Percentiles rank a stretch among this genome's conserved stretches.
These are phyloP conservation scores for Centella asiatica DNA, from an alignment of 129 eudicot species.

Conservation along the genomic window DNA sequence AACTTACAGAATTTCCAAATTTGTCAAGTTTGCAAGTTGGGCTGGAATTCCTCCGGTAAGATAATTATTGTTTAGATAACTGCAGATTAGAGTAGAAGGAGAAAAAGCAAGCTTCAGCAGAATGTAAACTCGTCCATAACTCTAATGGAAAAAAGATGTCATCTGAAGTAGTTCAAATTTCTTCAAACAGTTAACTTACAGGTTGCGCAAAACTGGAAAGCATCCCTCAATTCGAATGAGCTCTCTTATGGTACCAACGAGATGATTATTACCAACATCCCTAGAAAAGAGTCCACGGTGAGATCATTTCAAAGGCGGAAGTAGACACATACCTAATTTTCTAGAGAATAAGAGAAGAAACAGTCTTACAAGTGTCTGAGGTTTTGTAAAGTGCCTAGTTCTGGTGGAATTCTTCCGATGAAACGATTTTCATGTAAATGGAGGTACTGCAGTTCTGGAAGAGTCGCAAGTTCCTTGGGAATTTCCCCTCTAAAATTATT, in stretches of 20 bases:
- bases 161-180: not conserved
- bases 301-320: conserved; percentile 12
- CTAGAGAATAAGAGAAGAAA: conserved; percentile 3
- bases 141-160: conserved; percentile 4
- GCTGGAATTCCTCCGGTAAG: conserved; percentile 90
- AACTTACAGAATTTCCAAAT: conserved; percentile 90
- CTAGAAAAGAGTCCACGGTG: conserved; percentile 21
- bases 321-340: not conserved
- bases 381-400: conserved; percentile 70
- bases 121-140: conserved; percentile 7
- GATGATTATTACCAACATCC: conserved; percentile 94
- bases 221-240: conserved; percentile 91
- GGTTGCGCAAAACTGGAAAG: conserved; percentile 85
- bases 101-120: conserved; percentile 10
- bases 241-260: conserved; percentile 93
- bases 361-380: conserved; percentile 68
- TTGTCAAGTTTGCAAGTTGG: conserved; percentile 85
- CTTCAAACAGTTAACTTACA: conserved; percentile 37
- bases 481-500: conserved; percentile 94
- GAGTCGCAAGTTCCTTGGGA: conserved; percentile 89
- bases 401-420: conserved; percentile 82
- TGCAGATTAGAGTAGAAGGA: conserved; percentile 19
- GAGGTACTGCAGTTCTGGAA: conserved; percentile 81
- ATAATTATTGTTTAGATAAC: conserved; percentile 79
- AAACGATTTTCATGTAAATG: conserved; percentile 90